Base-by-base conservation (phyloP, 805 yeast species). In the Kodamaea hsintzibuensis region DNA sequence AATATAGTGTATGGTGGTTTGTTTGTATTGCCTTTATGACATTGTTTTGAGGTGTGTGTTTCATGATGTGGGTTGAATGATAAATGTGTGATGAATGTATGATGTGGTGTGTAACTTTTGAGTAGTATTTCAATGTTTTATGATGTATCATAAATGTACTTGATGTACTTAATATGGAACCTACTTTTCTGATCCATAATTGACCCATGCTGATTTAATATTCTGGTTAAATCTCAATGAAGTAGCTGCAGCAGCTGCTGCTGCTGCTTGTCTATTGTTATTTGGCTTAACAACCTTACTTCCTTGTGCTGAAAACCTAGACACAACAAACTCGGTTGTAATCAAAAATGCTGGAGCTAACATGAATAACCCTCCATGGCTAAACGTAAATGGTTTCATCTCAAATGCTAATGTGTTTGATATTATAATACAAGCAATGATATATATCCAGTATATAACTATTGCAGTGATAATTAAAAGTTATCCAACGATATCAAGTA, bases 341-440 rank as follows among this genome's bases (percentile, higher is more conserved):
- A 69, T 53, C n/a, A 69, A 55, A 50, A 69, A 69, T n/a, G 66
- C 59, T 7, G 73, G 73, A 1, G 71, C 68, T 44, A 69, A 57
- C 30, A 64, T 56, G 47, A 67, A 62, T 22, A 69, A 55, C 0
- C 65, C 59, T 12, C 68, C 65, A 52, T 62, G 62, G 45, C 62
- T 57, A 30, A 30, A 30, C 5, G 44, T 40, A 48, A 64, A 65
- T 22, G 57, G 59, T 43, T 61, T 67, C 64, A 63, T 43, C 30
- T n/a, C n/a, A n/a, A n/a, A 42, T 50, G 40, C 39, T 37, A 18
- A 45, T 13, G 13, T 35, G 35, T 9, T 7, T 44, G 27, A 17
- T 19, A 43, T 19, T 42, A 42, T 16, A 43, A 17, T 38, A 38
- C 44, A 30, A 37, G 51, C 46, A 48, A 33, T 40, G 51, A 27